These are phyloP conservation scores for Cryphonectria naterciae DNA, from an alignment of 2,329 filamentous ascomycete species.

Conservation along the genomic window DNA sequence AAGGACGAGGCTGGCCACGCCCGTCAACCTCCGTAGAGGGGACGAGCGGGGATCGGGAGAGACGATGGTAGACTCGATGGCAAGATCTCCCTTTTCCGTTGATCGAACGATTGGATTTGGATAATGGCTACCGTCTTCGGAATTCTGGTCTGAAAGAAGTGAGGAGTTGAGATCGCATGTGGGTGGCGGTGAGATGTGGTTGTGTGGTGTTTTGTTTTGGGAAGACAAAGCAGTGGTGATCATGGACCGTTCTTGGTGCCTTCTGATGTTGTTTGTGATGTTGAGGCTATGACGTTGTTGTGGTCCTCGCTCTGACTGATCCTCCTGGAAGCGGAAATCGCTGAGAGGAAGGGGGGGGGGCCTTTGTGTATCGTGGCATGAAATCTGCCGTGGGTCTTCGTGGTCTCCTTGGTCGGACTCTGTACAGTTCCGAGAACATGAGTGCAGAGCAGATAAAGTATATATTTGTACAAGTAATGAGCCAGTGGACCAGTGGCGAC, in stretches of 20 bases:
- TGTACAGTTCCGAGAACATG: constrained; percentile 21
- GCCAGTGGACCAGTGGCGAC: constrained; percentile 7
- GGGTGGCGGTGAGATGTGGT: neutral
- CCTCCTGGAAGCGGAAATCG: neutral
- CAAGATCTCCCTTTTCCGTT: constrained; percentile 23
- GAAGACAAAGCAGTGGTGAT: neutral
- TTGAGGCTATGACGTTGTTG: constrained; percentile 23
- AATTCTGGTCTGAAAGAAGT: constrained; percentile 1
- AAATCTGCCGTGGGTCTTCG: constrained; percentile 11
- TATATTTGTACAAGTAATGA: neutral
- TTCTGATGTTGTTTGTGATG: neutral
- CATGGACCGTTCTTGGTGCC: neutral
- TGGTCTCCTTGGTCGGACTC: constrained; percentile 15
- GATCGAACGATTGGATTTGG: neutral
- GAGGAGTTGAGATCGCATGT: neutral
- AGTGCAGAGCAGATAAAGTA: constrained; percentile 1
- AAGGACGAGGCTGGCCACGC: constrained; percentile 46
- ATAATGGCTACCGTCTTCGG: neutral
- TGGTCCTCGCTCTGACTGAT: neutral
- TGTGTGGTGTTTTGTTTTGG: neutral
- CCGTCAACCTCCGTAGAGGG: constrained; percentile 62
- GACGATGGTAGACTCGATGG: constrained; percentile 35
- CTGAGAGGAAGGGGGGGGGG: neutral
- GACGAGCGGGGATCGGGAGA: constrained; percentile 55
- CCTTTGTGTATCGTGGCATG: constrained; percentile 15